Base-by-base conservation (phyloP, 768 basidiomycete genomes). In the Pleurotus tuoliensis region DNA sequence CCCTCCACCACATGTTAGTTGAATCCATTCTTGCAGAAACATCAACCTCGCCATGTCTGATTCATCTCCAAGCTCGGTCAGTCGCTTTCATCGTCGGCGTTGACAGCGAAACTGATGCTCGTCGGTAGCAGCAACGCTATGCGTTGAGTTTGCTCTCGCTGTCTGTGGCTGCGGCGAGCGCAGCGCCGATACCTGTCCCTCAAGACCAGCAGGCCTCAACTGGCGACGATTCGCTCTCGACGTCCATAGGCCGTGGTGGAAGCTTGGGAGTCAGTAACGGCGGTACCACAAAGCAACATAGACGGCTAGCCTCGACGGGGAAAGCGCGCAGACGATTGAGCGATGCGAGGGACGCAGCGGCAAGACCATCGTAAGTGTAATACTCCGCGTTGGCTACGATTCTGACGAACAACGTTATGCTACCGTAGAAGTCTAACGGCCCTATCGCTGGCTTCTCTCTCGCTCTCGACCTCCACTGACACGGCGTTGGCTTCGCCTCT, bases 311-410 rank as follows among this genome's bases (percentile, higher is more conserved):
- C 15, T 90, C 89, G 0, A 78, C 83, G 9, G 86, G 88, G 16
- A 83, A 88, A 69, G 76, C 81, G 22, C 82, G 83, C 65, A 79
- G 90, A 62, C 76, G 90, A 56, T 67, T 90, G 60, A 90, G 88
- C 68, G 90, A 92, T 68, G 90, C 89, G 22, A 76, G 87, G 48
- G 90, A 91, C 69, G 90, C 90, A 44, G 86, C 87, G 50, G 76
- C 76, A 56, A 77, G 90, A 50, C 87, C 87, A 52, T 82, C 82
- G 88, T 92, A 70, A 76, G 86, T 87, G 38, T 11, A 34, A 9
- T 11, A 34, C 8, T 34, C 3, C 8, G 30, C 9, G 11, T 1
- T 3, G 7, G 30, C 30, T 34, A 34, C 30, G 9, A 11, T 34
- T 34, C 30, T 34, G 30, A 34, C 30, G 9, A 8, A 34, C 24